Evolutionary conservation across 164 flowering plant species (phyloP).

Genomic region (Houttuynia cordata): DNA sequence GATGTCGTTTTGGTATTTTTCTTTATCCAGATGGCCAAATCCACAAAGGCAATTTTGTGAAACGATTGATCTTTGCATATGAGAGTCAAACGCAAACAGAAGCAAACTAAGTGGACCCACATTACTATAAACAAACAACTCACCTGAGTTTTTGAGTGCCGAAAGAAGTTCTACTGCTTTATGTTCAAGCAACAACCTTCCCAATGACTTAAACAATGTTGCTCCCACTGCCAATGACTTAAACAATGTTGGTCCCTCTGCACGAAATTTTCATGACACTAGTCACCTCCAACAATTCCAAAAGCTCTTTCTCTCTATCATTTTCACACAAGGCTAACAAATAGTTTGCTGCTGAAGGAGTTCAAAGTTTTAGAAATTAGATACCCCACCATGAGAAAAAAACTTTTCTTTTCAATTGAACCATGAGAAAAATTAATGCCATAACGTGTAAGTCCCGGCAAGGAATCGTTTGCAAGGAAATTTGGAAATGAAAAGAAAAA

Average conservation of each 20-base stretch:
- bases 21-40: neutral
- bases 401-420: no score
- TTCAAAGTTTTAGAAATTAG: no score
- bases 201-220: conserved; percentile 49
- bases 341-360: conserved; percentile 44
- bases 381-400: neutral
- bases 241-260: conserved; percentile 30
- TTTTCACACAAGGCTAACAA: conserved; percentile 69
- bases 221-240: conserved; percentile 25
- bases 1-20: no score
- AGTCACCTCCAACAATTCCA: conserved; percentile 40
- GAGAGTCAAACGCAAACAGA: neutral
- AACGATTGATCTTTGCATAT: neutral
- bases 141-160: conserved; percentile 43
- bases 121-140: conserved; percentile 4
- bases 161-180: conserved; percentile 38
- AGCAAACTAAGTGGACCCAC: neutral
- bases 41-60: neutral
- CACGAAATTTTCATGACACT: conserved; percentile 53
- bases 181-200: conserved; percentile 42
- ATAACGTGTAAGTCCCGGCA: no score
- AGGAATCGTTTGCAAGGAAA: no score
- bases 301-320: conserved; percentile 39
- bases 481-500: no score
- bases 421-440: neutral